Percentiles rank a stretch among this genome's conserved stretches.
phyloP scores from a whole-genome alignment of 2,329 filamentous ascomycete genomes.

The Chalaropsis thielavioides region DNA sequence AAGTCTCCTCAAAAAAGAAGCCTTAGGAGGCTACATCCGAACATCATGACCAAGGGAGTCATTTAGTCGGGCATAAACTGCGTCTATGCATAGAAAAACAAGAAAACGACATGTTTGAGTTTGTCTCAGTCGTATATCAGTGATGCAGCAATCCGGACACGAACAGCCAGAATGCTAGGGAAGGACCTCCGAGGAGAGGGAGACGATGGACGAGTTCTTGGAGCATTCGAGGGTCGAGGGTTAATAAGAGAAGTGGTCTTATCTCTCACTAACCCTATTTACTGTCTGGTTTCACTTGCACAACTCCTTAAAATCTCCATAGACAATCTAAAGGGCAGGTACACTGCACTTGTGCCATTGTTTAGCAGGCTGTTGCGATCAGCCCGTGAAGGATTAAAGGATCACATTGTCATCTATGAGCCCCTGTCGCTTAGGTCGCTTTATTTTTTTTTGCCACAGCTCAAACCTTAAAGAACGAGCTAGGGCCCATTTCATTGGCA shows the following conservation, averaged over 20 bases:
- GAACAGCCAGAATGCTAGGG: neutral
- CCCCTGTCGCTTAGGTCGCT: neutral
- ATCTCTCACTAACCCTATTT: neutral
- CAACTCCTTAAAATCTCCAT: no score
- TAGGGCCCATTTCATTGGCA: neutral
- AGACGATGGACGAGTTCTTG: neutral
- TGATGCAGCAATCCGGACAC: neutral
- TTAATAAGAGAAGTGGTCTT: neutral
- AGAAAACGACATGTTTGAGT: neutral
- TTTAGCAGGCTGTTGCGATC: neutral
- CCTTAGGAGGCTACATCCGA: neutral
- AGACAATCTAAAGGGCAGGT: neutral
- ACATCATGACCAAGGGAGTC: neutral
- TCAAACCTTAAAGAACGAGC: constrained; percentile 3
- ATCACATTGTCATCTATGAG: constrained; percentile 3
- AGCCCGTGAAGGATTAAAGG: neutral
- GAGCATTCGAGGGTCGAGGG: neutral
- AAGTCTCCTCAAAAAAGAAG: neutral
- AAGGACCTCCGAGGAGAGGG: neutral
- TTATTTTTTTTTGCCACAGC: neutral
- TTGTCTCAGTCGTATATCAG: neutral
- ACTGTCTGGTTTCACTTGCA: neutral
- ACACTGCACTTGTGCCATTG: neutral
- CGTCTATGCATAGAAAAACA: neutral
- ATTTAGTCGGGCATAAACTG: neutral